A percentile compares a stretch with the other conserved stretches of the same genome.
These are phyloP conservation scores for Ocimum tenuiflorum DNA, from an alignment of 257 asterid genomes.

Conservation along the genomic window DNA sequence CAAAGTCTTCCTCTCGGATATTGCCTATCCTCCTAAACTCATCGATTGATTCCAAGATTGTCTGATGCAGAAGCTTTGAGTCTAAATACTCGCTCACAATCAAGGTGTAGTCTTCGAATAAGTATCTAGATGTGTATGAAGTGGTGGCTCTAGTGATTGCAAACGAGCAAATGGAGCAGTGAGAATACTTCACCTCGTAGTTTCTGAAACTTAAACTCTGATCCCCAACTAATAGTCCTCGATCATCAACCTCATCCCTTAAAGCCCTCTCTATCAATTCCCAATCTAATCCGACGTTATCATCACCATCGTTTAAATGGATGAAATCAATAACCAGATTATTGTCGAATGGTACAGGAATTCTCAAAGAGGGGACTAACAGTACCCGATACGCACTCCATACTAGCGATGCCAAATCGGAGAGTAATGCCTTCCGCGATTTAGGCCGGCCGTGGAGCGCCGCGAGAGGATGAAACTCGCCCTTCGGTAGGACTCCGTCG, in stretches of 20 bases:
- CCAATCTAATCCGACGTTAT: slow-evolving; percentile 62
- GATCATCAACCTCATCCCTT: slow-evolving; percentile 51
- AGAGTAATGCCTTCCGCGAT: slow-evolving; percentile 67
- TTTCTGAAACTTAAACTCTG: slow-evolving; percentile 72
- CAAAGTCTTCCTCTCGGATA: slow-evolving; percentile 69
- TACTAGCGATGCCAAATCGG: slow-evolving; percentile 77
- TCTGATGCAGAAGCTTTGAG: slow-evolving; percentile 74
- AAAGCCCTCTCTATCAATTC: slow-evolving; percentile 53
- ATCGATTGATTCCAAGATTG: slow-evolving; percentile 51
- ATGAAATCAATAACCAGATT: slow-evolving; percentile 60
- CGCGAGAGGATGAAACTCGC: slow-evolving; percentile 92
- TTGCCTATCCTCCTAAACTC: slow-evolving; percentile 64
- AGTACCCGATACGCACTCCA: slow-evolving; percentile 97
- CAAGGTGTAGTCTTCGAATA: too few relatives aligned
- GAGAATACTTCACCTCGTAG: slow-evolving; percentile 52
- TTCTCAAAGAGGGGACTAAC: slow-evolving; percentile 80
- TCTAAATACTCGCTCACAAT: slow-evolving; percentile 95
- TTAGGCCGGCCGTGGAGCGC: slow-evolving; percentile 79
- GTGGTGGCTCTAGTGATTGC: slow-evolving; percentile 79
- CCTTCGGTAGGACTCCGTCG: slow-evolving; percentile 83
- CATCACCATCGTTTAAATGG: slow-evolving; percentile 49
- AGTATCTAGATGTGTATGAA: too few relatives aligned
- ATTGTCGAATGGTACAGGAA: slow-evolving; percentile 69
- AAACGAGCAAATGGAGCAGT: slow-evolving; percentile 78
- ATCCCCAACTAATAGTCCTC: slow-evolving; percentile 56